A percentile compares a stretch with the other conserved stretches of the same genome.
phyloP scores from a whole-genome alignment of 2,329 filamentous ascomycete species.

The Penicillium sp. region DNA sequence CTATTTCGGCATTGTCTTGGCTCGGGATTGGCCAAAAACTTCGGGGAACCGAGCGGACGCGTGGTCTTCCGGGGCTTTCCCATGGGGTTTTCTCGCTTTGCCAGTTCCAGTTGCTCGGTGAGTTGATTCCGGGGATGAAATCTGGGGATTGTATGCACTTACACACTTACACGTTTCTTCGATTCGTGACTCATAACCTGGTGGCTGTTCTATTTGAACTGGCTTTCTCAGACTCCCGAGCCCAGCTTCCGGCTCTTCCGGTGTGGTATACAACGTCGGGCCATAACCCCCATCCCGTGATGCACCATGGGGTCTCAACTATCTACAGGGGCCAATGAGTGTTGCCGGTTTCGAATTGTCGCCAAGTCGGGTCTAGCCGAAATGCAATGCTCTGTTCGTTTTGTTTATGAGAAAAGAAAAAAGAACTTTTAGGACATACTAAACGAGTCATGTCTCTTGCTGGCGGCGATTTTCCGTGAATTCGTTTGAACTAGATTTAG shows the following conservation, averaged over 20 bases:
- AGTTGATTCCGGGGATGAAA: constrained; percentile 13
- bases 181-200: neutral
- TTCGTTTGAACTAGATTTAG: neutral
- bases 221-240: neutral
- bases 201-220: neutral
- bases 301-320: neutral
- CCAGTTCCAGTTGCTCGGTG: constrained; percentile 22
- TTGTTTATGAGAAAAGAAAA: neutral
- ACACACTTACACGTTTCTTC: neutral
- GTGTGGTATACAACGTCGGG: neutral
- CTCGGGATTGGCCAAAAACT: constrained; percentile 2
- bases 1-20: neutral
- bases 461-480: neutral
- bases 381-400: neutral
- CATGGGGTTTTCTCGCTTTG: constrained; percentile 1
- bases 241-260: neutral
- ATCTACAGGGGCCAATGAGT: neutral
- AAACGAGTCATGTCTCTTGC: neutral
- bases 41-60: constrained; percentile 13
- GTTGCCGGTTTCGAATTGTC: neutral
- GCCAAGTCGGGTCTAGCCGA: neutral
- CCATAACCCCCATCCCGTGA: neutral
- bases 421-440: too few species aligned
- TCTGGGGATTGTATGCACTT: constrained; percentile 6
- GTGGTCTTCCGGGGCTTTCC: too few species aligned